Percentiles rank a stretch among this genome's conserved stretches.
Conservation (phyloP, 768 basidiomycete genomes). For the Chalciporus chontae region DNA sequence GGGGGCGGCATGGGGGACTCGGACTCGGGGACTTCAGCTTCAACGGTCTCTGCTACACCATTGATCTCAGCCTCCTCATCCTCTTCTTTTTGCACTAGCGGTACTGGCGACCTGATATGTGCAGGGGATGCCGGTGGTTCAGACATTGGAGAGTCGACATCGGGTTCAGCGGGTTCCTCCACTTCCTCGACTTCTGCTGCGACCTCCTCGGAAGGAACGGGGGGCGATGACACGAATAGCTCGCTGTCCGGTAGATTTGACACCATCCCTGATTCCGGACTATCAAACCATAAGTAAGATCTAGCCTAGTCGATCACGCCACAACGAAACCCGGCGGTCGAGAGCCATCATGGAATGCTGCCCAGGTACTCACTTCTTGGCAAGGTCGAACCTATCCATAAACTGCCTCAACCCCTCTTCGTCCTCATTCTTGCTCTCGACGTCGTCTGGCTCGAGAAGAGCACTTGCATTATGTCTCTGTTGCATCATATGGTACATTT, state of each 20-base stretch:
- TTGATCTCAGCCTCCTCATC: slow-evolving; percentile 24
- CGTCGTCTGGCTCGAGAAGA: slow-evolving; percentile 36
- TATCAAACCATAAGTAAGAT: slow-evolving; percentile 18
- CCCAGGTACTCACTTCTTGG: slow-evolving; percentile 41
- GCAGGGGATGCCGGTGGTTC: slow-evolving; percentile 31
- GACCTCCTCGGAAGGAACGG: slow-evolving; percentile 9
- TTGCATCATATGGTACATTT: slow-evolving; percentile 67
- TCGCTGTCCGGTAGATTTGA: slow-evolving; percentile 34
- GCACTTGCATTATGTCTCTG: slow-evolving; percentile 45
- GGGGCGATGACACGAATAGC: slow-evolving; percentile 20
- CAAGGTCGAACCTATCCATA: slow-evolving; percentile 54
- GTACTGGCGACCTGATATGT: slow-evolving; percentile 19
- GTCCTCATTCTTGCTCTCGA: slow-evolving; percentile 30
- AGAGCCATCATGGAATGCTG: not conserved
- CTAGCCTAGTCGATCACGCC: slow-evolving; percentile 1
- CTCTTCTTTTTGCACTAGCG: slow-evolving; percentile 24
- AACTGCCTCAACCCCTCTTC: slow-evolving; percentile 45
- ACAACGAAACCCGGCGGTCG: slow-evolving; percentile 3
- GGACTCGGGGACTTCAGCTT: slow-evolving; percentile 3
- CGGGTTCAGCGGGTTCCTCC: slow-evolving; percentile 13
- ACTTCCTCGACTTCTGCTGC: not conserved
- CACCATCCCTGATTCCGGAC: slow-evolving; percentile 42
- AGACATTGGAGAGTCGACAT: slow-evolving; percentile 32
- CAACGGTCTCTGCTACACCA: slow-evolving; percentile 5
- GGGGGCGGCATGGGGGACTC: slow-evolving; percentile 12